Percentiles rank a stretch among this genome's conserved stretches.
Evolutionary conservation across 2,329 filamentous ascomycete species (phyloP).

Genomic region (Nemania sp.): DNA sequence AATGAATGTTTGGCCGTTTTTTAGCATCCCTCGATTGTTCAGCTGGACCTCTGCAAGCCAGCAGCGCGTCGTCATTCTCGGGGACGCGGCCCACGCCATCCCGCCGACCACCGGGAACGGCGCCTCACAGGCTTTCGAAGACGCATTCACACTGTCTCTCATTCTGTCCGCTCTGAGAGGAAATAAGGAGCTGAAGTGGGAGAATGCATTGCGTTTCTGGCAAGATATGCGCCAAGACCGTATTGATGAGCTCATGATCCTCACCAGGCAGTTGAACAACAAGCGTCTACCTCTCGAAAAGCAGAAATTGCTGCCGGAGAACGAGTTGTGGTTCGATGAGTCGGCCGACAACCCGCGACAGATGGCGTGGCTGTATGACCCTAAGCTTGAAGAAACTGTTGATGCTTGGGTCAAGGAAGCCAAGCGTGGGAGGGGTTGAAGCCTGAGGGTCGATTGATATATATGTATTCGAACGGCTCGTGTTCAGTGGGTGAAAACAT

Average conservation of each 20-base stretch:
- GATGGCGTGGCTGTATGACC: conserved; percentile 31
- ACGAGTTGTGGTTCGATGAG: conserved; percentile 29
- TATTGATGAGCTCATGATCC: conserved; percentile 29
- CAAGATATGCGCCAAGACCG: conserved; percentile 32
- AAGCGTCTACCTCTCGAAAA: conserved; percentile 31
- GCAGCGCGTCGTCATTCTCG: conserved; percentile 26
- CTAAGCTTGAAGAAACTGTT: conserved; percentile 25
- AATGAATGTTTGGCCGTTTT: conserved; percentile 29
- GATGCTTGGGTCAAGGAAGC: conserved; percentile 12
- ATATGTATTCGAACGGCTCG: no score
- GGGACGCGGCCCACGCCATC: conserved; percentile 30
- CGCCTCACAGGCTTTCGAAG: conserved; percentile 32
- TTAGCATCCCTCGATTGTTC: conserved; percentile 19
- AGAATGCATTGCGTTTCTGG: conserved; percentile 29
- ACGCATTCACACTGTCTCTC: conserved; percentile 27
- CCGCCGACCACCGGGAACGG: conserved; percentile 29
- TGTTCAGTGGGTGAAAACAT: no score
- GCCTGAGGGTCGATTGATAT: no score
- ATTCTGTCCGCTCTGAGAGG: conserved; percentile 17
- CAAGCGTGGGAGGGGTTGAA: no score
- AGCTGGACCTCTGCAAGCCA: conserved; percentile 25
- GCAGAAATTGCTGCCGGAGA: conserved; percentile 28
- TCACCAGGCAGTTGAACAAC: conserved; percentile 28
- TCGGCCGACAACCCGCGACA: conserved; percentile 26
- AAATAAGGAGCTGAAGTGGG: conserved; percentile 17